phyloP scores from a whole-genome alignment of 805 yeast genomes.

The Zygoascus tannicola region DNA sequence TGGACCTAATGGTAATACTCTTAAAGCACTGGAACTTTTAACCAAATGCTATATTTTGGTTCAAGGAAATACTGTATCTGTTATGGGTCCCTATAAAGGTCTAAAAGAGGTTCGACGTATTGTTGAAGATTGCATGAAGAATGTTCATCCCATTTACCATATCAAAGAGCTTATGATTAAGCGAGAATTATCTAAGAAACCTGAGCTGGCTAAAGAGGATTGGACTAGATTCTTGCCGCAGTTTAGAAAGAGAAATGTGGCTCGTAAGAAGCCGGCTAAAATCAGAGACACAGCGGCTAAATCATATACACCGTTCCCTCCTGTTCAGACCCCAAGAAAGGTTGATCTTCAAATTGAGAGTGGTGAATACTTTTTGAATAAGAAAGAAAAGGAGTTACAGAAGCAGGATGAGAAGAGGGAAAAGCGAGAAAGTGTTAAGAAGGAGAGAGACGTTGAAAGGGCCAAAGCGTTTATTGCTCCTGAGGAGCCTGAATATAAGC shows the following conservation, averaged over 20 bases:
- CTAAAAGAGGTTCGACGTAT: constrained; percentile 85
- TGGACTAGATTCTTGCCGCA: constrained; percentile 95
- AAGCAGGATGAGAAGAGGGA: constrained; percentile 68
- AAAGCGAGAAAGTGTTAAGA: constrained; percentile 63
- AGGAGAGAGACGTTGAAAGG: constrained; percentile 57
- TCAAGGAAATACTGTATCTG: constrained; percentile 94
- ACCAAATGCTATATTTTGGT: constrained; percentile 95
- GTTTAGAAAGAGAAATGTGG: constrained; percentile 93
- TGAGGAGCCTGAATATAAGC: constrained; percentile 50
- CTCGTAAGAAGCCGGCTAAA: constrained; percentile 78
- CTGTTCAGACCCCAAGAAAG: constrained; percentile 93
- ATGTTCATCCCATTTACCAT: constrained; percentile 95
- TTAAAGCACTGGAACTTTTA: constrained; percentile 87
- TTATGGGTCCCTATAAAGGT: constrained; percentile 94
- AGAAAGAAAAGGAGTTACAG: constrained; percentile 66
- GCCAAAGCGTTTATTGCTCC: constrained; percentile 80
- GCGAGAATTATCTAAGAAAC: constrained; percentile 88
- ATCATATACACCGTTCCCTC: constrained; percentile 98
- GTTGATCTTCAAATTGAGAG: constrained; percentile 93
- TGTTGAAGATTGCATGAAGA: constrained; percentile 95
- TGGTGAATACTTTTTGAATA: constrained; percentile 94
- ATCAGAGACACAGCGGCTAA: constrained; percentile 61
- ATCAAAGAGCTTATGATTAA: constrained; percentile 96
- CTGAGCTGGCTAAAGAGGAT: constrained; percentile 90
- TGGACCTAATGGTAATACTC: constrained; percentile 94